Percentiles rank a stretch among this genome's conserved stretches.
phyloP scores from a whole-genome alignment of 768 basidiomycete species.

The Amanita pseudoporphyria region DNA sequence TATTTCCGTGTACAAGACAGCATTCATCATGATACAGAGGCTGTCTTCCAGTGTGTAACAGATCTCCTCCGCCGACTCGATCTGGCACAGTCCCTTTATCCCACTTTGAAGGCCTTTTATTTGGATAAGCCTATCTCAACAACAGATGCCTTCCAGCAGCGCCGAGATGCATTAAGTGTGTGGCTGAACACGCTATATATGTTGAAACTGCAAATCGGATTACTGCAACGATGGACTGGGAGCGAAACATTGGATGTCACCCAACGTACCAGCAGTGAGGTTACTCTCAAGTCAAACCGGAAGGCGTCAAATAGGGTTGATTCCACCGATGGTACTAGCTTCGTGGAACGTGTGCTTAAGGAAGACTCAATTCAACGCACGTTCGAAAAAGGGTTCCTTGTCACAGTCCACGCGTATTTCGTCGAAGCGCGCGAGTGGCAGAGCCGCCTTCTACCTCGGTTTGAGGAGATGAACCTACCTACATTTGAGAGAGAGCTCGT shows the following conservation, averaged over 20 bases:
- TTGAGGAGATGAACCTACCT: constrained; percentile 85
- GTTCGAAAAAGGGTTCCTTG: constrained; percentile 85
- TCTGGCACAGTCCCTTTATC: constrained; percentile 80
- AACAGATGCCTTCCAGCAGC: constrained; percentile 60
- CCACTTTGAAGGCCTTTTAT: constrained; percentile 71
- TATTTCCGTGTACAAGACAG: constrained; percentile 53
- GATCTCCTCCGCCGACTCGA: constrained; percentile 67
- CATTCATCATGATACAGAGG: constrained; percentile 25
- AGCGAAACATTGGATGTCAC: constrained; percentile 86
- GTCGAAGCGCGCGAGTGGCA: constrained; percentile 81
- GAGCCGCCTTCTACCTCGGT: constrained; percentile 64
- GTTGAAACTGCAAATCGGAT: constrained; percentile 71
- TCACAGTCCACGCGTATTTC: constrained; percentile 81
- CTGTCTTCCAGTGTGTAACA: constrained; percentile 53
- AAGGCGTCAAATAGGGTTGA: constrained; percentile 14
- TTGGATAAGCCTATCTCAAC: constrained; percentile 67
- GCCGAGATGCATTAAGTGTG: constrained; percentile 81
- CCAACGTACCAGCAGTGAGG: constrained; percentile 61
- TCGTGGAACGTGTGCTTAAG: constrained; percentile 89
- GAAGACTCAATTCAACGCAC: constrained; percentile 94
- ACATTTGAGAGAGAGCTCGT: constrained; percentile 85
- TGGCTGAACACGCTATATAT: constrained; percentile 86
- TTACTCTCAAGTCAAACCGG: constrained; percentile 27
- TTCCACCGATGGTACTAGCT: constrained; percentile 62
- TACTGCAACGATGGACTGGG: constrained; percentile 90